Conservation (phyloP, 1,284 basidiomycete genomes). For the Trichosporon coremiiforme region DNA sequence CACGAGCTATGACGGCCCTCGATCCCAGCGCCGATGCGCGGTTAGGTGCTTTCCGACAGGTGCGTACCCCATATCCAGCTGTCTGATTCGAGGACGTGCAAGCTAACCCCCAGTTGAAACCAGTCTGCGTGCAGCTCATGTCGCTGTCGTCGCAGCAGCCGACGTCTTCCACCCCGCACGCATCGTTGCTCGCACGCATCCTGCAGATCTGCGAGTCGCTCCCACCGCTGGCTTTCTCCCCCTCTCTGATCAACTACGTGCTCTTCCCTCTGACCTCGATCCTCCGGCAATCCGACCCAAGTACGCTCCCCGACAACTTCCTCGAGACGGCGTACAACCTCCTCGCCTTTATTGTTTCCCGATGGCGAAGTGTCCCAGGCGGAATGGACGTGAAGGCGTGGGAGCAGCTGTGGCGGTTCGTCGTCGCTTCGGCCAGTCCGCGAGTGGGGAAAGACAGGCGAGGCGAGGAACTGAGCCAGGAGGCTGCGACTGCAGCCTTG, state of each 20-base stretch:
- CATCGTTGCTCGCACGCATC: constrained; percentile 63
- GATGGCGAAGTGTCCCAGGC: constrained; percentile 74
- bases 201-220: constrained; percentile 59
- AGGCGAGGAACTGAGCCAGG: constrained; percentile 44
- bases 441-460: constrained; percentile 62
- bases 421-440: constrained; percentile 61
- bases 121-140: constrained; percentile 73
- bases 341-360: constrained; percentile 65
- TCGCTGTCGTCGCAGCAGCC: constrained; percentile 65
- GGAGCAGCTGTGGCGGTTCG: constrained; percentile 83
- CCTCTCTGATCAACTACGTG: constrained; percentile 74
- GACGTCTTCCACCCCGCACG: constrained; percentile 60
- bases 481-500: constrained; percentile 44
- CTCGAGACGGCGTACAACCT: constrained; percentile 72
- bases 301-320: constrained; percentile 72
- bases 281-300: constrained; percentile 66
- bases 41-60: constrained; percentile 49
- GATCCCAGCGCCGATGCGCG: constrained; percentile 28
- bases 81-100: background rate
- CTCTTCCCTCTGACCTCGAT: constrained; percentile 84
- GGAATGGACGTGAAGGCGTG: constrained; percentile 62
- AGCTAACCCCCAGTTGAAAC: constrained; percentile 65
- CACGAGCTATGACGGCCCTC: background rate
- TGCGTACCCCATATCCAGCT: constrained; percentile 20
- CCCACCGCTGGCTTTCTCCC: constrained; percentile 59